A percentile compares a stretch with the other conserved stretches of the same genome.
phyloP scores from a whole-genome alignment of 805 yeast genomes.

The Pichia kluyveri region DNA sequence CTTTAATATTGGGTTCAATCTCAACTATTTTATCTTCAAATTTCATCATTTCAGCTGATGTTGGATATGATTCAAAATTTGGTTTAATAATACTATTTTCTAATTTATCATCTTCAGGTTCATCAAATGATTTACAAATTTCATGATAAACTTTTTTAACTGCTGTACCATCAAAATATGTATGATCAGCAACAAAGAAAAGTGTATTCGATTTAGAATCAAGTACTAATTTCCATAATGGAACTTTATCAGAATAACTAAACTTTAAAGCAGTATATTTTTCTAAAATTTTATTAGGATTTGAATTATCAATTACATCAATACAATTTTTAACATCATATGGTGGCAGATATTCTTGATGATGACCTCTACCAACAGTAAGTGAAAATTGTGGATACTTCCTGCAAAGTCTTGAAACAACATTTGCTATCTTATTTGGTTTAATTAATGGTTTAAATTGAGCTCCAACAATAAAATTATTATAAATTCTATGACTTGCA shows the following conservation, averaged over 20 bases:
- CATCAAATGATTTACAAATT: neutral
- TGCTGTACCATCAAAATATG: constrained; percentile 10
- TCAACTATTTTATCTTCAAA: neutral
- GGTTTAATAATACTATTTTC: neutral
- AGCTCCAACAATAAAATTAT: neutral
- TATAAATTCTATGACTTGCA: too few species aligned
- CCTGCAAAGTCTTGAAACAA: neutral
- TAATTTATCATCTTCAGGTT: neutral
- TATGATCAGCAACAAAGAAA: constrained; percentile 8
- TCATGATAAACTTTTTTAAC: constrained; percentile 6
- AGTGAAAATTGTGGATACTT: constrained; percentile 7
- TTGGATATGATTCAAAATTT: neutral
- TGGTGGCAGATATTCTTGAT: neutral
- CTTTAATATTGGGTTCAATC: too few species aligned
- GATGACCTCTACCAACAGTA: neutral
- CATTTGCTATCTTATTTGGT: neutral
- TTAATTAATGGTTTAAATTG: neutral
- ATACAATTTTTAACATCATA: neutral
- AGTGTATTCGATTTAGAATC: neutral
- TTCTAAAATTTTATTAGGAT: neutral
- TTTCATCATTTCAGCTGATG: neutral
- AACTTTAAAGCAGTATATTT: constrained; percentile 5
- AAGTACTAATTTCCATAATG: constrained; percentile 7
- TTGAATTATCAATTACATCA: neutral
- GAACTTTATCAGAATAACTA: neutral